A percentile compares a stretch with the other conserved stretches of the same genome.
phyloP scores from a whole-genome alignment of 305 asterid genomes.

The Fraxinus nigra region DNA sequence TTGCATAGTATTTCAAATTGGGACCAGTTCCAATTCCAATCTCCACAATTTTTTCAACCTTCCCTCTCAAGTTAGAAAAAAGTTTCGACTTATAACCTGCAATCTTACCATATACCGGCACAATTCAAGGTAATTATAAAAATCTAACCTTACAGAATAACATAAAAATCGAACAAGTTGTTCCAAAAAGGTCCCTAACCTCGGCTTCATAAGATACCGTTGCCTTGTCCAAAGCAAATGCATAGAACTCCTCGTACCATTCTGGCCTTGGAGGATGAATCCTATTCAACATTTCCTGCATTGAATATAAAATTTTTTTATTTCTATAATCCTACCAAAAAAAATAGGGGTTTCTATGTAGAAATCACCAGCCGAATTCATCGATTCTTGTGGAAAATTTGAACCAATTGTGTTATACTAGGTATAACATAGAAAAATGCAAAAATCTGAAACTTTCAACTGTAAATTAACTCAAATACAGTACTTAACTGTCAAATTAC shows the following conservation, averaged over 20 bases:
- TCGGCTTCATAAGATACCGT: conserved; percentile 72
- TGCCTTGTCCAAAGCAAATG: conserved; percentile 54
- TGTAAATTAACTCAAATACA: background rate
- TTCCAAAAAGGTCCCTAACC: conserved; percentile 40
- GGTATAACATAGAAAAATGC: background rate
- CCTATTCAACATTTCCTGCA: conserved; percentile 61
- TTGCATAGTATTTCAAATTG: conserved; percentile 71
- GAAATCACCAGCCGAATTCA: background rate
- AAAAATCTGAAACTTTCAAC: background rate
- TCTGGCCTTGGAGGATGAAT: conserved; percentile 82
- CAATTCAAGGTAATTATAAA: conserved; percentile 4
- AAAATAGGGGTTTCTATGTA: background rate
- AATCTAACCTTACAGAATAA: background rate
- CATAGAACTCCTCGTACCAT: conserved; percentile 90
- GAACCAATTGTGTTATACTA: background rate
- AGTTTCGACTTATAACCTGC: conserved; percentile 70
- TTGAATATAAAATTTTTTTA: conserved; percentile 9
- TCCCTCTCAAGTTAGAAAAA: conserved; percentile 66
- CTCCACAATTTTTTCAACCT: conserved; percentile 59
- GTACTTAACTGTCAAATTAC: background rate
- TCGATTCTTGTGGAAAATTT: background rate
- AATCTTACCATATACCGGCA: conserved; percentile 45
- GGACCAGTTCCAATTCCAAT: conserved; percentile 96
- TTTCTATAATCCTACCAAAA: background rate
- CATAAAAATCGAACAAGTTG: conserved; percentile 2